Evolutionary conservation across 768 basidiomycete genomes (phyloP), one percentile per base, ranked within the genome.

Genomic region (Russula abietina): DNA sequence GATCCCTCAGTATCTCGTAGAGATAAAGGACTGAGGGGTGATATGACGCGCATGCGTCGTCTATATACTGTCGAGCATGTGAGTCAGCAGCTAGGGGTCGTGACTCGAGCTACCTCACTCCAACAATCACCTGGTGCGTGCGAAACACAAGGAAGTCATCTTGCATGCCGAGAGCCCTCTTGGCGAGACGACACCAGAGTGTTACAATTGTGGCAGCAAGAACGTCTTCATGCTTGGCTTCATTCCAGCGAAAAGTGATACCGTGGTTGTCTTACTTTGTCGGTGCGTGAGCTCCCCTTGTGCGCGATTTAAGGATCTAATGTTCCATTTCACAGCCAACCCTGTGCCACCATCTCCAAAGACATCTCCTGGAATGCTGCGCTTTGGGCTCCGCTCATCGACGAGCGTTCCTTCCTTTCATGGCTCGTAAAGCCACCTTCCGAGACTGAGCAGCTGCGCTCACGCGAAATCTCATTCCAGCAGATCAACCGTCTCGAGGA

Each of bases 201-300:
- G 97, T 74, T 99, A 99, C 79, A 95, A 94, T 71, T 99, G 97
- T 71, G 97, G 97, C 17, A 95, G 91, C 79, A 98, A 97, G 77
- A 99, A 99, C 71, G 97, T 98, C 14, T 99, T 99, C 72, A 94
- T 98, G 91, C 83, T 99, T 19, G 97, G 97, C 4, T 99, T 99
- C 71, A 99, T 99, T 70, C 97, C 97, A 3, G 97, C 97, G 22
- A 99, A 99, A 78, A 93, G 91, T 71, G 97, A 99, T 71, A 98
- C 97, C 5, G 97, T 99, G 43, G 97, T 99, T 39, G 96, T 99
- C 38, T 80, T 99, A 19, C 81, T 99, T 19, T 99, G 95, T 73
- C 89, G 96, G 94, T 95, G 70, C 65, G 89, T 79, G 43, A 54
- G 1, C 17, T 45, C 28, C 38, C 54, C n/a, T 28, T 17, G 2